Percentiles rank a stretch among this genome's conserved stretches.
Evolutionary conservation across 306 rosid genomes (phyloP).

Genomic region (Gastrolobium bilobum): DNA sequence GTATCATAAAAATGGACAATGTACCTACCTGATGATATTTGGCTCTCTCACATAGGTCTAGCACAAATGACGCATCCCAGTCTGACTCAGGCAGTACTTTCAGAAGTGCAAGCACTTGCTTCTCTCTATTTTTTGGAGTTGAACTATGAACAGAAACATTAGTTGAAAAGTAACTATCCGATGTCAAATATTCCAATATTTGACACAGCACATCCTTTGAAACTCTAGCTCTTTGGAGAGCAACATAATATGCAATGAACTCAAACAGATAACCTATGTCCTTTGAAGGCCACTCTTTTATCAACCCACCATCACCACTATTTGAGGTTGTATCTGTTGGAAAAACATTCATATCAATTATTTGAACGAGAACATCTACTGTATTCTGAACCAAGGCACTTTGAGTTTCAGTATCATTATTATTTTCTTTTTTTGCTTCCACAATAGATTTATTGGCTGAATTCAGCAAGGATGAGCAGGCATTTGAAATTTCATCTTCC

Average conservation of each 20-base stretch:
- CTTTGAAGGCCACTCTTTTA: slow-evolving; percentile 75
- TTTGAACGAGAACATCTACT: slow-evolving; percentile 72
- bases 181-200: slow-evolving; percentile 80
- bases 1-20: slow-evolving; percentile 34
- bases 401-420: slow-evolving; percentile 51
- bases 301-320: slow-evolving; percentile 51
- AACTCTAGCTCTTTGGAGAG: slow-evolving; percentile 72
- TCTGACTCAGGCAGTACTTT: slow-evolving; percentile 81
- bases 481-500: slow-evolving; percentile 63
- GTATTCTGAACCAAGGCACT: slow-evolving; percentile 74
- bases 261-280: slow-evolving; percentile 75
- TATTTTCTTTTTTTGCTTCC: slow-evolving; percentile 51
- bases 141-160: slow-evolving; percentile 48
- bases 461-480: slow-evolving; percentile 55
- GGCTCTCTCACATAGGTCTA: slow-evolving; percentile 80
- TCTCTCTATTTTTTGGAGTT: slow-evolving; percentile 76
- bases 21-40: slow-evolving; percentile 86
- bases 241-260: slow-evolving; percentile 86
- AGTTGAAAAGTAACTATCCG: slow-evolving; percentile 57
- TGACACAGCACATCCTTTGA: slow-evolving; percentile 76
- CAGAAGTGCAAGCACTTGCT: slow-evolving; percentile 89
- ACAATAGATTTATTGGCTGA: slow-evolving; percentile 49
- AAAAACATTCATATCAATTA: slow-evolving; percentile 63
- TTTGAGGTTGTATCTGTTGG: slow-evolving; percentile 58
- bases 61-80: slow-evolving; percentile 81